A percentile compares a stretch with the other conserved stretches of the same genome.
These are phyloP conservation scores for Salix suchowensis DNA, from an alignment of 345 rosid species.

Conservation along the genomic window DNA sequence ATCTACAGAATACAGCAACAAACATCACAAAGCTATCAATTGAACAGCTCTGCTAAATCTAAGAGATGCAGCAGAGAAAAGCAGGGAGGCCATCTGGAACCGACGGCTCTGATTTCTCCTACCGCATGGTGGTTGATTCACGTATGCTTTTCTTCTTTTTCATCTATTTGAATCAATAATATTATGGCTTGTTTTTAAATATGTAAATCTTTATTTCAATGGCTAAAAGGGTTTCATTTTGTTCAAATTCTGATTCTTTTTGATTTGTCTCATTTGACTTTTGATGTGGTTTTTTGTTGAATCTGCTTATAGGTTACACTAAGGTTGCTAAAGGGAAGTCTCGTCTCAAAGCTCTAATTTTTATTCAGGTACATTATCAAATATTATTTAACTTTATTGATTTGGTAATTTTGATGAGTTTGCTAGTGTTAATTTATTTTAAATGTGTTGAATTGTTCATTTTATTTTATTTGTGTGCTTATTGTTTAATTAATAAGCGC, in stretches of 20 bases:
- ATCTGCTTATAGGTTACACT: constrained; percentile 36
- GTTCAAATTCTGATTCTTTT: too few species aligned
- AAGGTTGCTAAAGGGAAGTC: constrained; percentile 54
- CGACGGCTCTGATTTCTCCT: constrained; percentile 83
- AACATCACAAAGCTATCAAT: too few species aligned
- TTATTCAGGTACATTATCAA: constrained; percentile 34
- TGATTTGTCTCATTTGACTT: background rate
- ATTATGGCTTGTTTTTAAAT: background rate
- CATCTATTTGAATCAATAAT: background rate
- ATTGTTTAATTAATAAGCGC: too few species aligned
- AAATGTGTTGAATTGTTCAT: background rate
- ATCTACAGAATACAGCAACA: too few species aligned
- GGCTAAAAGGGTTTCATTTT: background rate
- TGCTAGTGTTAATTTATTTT: background rate
- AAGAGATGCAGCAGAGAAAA: constrained; percentile 27
- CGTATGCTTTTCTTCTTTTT: constrained; percentile 40
- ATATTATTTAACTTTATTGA: background rate
- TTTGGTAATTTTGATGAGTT: background rate
- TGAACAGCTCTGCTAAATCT: too few species aligned
- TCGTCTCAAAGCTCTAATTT: constrained; percentile 28
- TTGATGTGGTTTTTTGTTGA: background rate
- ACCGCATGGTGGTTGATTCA: constrained; percentile 85
- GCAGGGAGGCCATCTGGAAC: constrained; percentile 62
- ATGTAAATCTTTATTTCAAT: background rate
- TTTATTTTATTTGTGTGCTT: too few species aligned